Evolutionary conservation across 345 rosid species (phyloP).

Genomic region (Acer yangbiense): DNA sequence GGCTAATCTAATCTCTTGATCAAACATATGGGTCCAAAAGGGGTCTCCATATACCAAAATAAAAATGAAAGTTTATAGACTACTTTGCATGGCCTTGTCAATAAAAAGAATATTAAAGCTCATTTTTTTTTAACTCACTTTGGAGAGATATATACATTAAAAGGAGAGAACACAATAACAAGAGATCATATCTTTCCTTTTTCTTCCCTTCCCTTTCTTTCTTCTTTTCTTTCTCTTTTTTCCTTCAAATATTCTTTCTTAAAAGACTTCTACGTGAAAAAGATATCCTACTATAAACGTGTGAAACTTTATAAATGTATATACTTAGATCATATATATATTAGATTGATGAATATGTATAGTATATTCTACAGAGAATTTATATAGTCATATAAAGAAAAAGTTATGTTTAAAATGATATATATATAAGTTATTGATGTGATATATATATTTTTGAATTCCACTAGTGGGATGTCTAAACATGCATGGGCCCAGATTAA

Average conservation of each 20-base stretch:
- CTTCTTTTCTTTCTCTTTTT: constrained; percentile 3
- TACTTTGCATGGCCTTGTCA: constrained; percentile 40
- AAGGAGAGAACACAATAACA: constrained; percentile 50
- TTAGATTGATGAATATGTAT: neutral
- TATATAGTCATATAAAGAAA: neutral
- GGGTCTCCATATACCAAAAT: too few species aligned
- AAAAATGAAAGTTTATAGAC: too few species aligned
- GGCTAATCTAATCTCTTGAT: constrained; percentile 30
- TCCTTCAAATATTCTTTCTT: constrained; percentile 15
- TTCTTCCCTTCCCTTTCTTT: constrained; percentile 18
- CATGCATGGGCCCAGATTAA: constrained; percentile 22
- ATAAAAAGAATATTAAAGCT: constrained; percentile 33
- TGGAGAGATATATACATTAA: constrained; percentile 45
- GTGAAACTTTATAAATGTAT: constrained; percentile 30
- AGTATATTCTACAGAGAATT: constrained; percentile 30
- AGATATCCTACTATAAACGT: constrained; percentile 23
- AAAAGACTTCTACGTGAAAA: constrained; percentile 41
- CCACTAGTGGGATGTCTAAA: constrained; percentile 43
- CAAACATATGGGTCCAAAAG: constrained; percentile 29
- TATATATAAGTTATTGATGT: constrained; percentile 22
- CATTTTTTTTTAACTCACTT: constrained; percentile 45
- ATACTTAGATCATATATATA: neutral
- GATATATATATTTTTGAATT: constrained; percentile 29
- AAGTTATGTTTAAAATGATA: neutral
- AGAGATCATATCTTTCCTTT: constrained; percentile 39